Percentiles rank a stretch among this genome's conserved stretches.
These are phyloP conservation scores for Symbiodinium pilosum DNA, from an alignment of 73 alveolate species.

Conservation along the genomic window DNA sequence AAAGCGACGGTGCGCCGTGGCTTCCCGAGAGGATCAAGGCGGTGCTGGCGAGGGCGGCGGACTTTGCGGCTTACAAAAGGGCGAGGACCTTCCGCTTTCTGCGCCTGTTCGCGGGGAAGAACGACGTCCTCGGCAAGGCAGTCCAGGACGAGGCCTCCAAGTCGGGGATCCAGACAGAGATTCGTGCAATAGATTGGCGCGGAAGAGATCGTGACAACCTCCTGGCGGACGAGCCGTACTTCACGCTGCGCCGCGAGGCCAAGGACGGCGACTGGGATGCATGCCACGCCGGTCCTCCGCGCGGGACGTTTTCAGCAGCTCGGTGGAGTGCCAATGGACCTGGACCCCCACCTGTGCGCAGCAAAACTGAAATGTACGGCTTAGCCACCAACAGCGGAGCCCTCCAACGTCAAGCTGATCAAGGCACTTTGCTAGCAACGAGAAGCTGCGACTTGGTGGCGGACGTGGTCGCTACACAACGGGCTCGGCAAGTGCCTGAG, in stretches of 20 bases:
- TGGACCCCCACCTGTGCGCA: neutral
- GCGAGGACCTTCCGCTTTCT: neutral
- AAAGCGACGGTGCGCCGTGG: neutral
- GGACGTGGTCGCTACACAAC: neutral
- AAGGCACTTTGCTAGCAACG: neutral
- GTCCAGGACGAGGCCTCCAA: neutral
- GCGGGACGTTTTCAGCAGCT: neutral
- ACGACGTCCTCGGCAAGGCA: neutral
- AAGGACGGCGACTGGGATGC: neutral
- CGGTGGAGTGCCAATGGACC: neutral
- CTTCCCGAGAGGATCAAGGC: neutral
- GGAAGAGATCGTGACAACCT: neutral
- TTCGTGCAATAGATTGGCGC: neutral
- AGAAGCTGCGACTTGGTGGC: neutral
- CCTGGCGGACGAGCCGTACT: neutral
- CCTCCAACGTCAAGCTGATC: constrained; percentile 1
- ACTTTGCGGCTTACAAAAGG: neutral
- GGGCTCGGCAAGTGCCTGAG: neutral
- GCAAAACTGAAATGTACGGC: neutral
- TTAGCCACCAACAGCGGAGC: neutral
- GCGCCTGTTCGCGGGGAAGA: neutral
- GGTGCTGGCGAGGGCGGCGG: neutral
- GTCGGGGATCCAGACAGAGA: neutral
- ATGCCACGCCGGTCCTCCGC: constrained; percentile 9
- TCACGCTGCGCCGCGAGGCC: neutral